Evolutionary conservation across 352 stramenopile species (phyloP), one percentile per base, ranked within the genome.

Genomic region (Phytopythium cucurbitacearum): DNA sequence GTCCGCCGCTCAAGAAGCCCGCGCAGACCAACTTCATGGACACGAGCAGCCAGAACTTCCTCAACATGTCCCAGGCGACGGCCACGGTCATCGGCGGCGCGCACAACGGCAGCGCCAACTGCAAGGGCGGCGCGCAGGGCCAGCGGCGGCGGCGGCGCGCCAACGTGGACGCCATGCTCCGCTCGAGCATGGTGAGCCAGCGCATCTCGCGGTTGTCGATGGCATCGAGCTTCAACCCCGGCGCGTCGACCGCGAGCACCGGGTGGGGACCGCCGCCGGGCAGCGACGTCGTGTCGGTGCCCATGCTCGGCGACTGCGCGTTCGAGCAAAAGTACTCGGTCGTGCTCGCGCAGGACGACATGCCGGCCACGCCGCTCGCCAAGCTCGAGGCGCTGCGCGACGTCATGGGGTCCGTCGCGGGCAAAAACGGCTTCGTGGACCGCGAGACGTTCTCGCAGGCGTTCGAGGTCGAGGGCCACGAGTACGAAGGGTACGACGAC

Each of bases 361-460:
- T 55, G 12, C 45, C 42, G 32, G 70, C 71, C 48, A 81, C 60
- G 8, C 69, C 79, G 1, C 76, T 90, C 59, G 63, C 69, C 21
- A 84, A 87, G 53, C 63, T 90, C 21, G 69, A 87, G 32, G 74
- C 74, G 48, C 64, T 91, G 34, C 81, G 80, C 4, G 79, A 91
- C n/a, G 67, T 86, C n/a, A 87, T 94, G 67, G 76, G 54, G 34
- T 70, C 59, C 48, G 87, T 94, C 53, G 64, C 73, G n/a, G 73
- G 74, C 57, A 77, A 76, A 53, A 59, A 71, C 34, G 80, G 80
- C 34, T 80, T 69, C 54, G 80, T 94, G 41, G 75, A 90, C 47
- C 80, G 80, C 36, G 67, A 73, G 34, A 91, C 83, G 6, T 91
- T 94, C 64, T 87, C 77, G 7, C 69, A 88, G 44, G 69, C 77